These are phyloP conservation scores for Hypoxylon sp. DNA, from an alignment of 2,329 filamentous ascomycete species.

Conservation along the genomic window DNA sequence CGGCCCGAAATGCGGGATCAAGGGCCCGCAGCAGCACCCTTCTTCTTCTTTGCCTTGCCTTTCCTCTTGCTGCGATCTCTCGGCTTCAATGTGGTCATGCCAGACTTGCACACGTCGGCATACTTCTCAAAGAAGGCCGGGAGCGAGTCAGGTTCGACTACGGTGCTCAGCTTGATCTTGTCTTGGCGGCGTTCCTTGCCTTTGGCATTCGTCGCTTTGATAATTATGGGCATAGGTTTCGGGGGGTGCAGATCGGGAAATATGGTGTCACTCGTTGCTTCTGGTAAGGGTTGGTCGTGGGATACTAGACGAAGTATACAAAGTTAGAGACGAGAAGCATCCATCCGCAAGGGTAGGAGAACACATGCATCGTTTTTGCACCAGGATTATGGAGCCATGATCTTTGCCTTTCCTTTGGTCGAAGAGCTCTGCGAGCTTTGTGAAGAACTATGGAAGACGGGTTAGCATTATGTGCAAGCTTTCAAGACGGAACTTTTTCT, in stretches of 20 bases:
- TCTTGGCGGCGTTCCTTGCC: slow-evolving; percentile 68
- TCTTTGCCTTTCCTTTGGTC: slow-evolving; percentile 75
- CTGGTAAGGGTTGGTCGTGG: slow-evolving; percentile 60
- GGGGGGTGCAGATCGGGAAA: slow-evolving; percentile 73
- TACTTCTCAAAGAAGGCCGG: slow-evolving; percentile 88
- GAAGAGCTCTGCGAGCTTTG: slow-evolving; percentile 77
- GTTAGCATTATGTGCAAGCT: slow-evolving; percentile 19
- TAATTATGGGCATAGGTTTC: slow-evolving; percentile 77
- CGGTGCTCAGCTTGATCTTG: slow-evolving; percentile 83
- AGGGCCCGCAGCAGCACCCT: slow-evolving; percentile 60
- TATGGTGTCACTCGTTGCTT: slow-evolving; percentile 63
- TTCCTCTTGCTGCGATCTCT: slow-evolving; percentile 90
- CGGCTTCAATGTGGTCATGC: slow-evolving; percentile 93
- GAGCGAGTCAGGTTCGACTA: slow-evolving; percentile 82
- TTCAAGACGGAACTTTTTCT: not conserved
- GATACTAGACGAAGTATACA: slow-evolving; percentile 57
- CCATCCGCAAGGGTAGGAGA: not conserved
- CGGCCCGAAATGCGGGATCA: slow-evolving; percentile 34
- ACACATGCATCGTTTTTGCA: slow-evolving; percentile 79
- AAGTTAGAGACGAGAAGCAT: slow-evolving; percentile 8
- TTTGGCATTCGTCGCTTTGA: slow-evolving; percentile 88
- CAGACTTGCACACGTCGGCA: slow-evolving; percentile 89
- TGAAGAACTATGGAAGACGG: slow-evolving; percentile 76
- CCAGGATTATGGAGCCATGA: slow-evolving; percentile 81
- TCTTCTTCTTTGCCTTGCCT: slow-evolving; percentile 81